Conservation (phyloP, 352 stramenopile species). For the Globisporangium canariense region DNA sequence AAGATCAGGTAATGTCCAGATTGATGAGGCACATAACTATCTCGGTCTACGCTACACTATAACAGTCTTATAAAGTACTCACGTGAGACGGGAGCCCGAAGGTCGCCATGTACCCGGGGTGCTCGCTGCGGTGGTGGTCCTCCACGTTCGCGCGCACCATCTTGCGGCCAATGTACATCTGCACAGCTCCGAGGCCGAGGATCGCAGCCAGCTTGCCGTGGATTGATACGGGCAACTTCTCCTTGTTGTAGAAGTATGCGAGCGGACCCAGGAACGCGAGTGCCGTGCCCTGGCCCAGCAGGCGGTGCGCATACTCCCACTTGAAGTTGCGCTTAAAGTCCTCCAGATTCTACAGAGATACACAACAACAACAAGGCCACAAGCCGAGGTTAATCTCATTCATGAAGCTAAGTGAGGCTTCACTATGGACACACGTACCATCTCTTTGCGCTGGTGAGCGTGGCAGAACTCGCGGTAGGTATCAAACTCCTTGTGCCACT, state of each 20-base stretch:
- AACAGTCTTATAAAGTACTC: slow-evolving; percentile 8
- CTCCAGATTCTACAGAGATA: slow-evolving; percentile 76
- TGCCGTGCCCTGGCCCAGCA: slow-evolving; percentile 90
- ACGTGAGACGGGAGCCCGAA: slow-evolving; percentile 51
- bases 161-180: slow-evolving; percentile 47
- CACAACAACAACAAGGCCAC: neutral
- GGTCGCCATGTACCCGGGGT: slow-evolving; percentile 17
- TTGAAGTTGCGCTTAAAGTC: slow-evolving; percentile 97
- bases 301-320: slow-evolving; percentile 89
- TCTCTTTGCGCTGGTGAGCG: slow-evolving; percentile 87
- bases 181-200: slow-evolving; percentile 37
- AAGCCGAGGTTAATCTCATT: too few species aligned
- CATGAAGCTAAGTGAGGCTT: neutral
- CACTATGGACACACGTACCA: slow-evolving; percentile 27
- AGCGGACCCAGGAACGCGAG: slow-evolving; percentile 89
- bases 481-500: slow-evolving; percentile 93
- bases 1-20: neutral
- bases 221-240: slow-evolving; percentile 52
- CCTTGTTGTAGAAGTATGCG: slow-evolving; percentile 87
- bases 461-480: slow-evolving; percentile 95
- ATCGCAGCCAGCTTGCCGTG: slow-evolving; percentile 41
- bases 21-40: too few species aligned
- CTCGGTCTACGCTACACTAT: neutral
- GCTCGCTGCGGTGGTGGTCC: slow-evolving; percentile 17
- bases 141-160: slow-evolving; percentile 48